Evolutionary conservation across 2,329 filamentous ascomycete species (phyloP), one percentile per base, ranked within the genome.

Genomic region (Fusarium scirpi): DNA sequence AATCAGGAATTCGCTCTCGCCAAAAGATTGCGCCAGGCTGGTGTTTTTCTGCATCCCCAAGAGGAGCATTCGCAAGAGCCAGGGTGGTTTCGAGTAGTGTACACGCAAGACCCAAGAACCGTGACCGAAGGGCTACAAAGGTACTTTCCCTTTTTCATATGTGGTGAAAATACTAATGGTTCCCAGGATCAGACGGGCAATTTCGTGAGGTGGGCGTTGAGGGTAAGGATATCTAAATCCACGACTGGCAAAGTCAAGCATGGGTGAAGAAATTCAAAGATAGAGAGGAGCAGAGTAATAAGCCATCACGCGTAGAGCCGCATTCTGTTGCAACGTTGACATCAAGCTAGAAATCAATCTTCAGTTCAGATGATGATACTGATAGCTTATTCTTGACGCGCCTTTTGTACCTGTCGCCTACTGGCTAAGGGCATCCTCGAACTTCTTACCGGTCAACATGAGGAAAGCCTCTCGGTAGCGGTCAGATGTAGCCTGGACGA

Each of bases 391-490:
- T 32, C 40, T 63, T 49, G 47, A 43, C 43, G 13, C 18, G 32
- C n/a, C 41, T 22, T 22, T 22, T 49, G 16, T 30, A 40, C 27
- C 45, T 56, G 22, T 47, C 41, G 24, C 22, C 49, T 69, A 70
- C 52, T 71, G 55, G 48, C 64, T 65, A 34, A 58, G 41, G 18
- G 62, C 63, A 27, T 80, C 74, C 48, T 80, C 78, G 64, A 84
- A 83, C 58, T 80, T 82, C 72, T 83, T 82, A 18, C 89, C 89
- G 5, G 89, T 90, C 71, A 93, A 81, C 81, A 84, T 86, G 81
- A 89, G 83, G 80, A 89, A 97, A 0, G 91, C 93, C 79, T 97
- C 92, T 70, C 82, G 83, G 78, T 97, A 97, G 80, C 92, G 92
- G 38, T 71, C 69, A 13, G 85, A 85, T 5, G 94, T 97, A 76